Base-by-base conservation (phyloP, 805 yeast species). In the Wickerhamiella parazyma region DNA sequence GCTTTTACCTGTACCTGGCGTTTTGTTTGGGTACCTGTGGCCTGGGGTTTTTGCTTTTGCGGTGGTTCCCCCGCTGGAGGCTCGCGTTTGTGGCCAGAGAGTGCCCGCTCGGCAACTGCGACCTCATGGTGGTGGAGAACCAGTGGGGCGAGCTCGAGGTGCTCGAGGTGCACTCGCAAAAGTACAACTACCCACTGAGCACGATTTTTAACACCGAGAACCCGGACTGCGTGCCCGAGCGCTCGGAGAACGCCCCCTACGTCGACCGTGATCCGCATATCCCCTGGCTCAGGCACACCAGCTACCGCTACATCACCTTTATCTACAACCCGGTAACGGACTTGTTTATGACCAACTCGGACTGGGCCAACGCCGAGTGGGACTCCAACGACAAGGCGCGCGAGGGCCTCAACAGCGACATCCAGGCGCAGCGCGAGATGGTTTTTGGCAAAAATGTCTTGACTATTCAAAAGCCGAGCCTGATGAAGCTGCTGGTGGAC, bases 71-170 rank as follows among this genome's bases (percentile, higher is more conserved):
- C 0, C 67, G 76, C 37, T 76, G 75, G 57, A 68, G 82, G 49
- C 73, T 91, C 41, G 66, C 68, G 22, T 42, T 49, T 37, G 19
- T 47, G 4, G 54, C 55, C 6, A 22, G 36, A 6, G 50, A 45
- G 12, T 68, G 73, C 3, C 80, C 93, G 0, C 65, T 91, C 48
- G 95, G 85, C 1, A 71, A 72, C 48, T 80, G 95, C 25, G 94
- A 86, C 54, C 84, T 95, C 91, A 80, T 87, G 12, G 94, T 86
- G 14, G 70, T 91, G 19, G 99, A 91, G 62, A 93, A 85, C 52
- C 96, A 87, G 58, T 80, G 75, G 67, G 97, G 96, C 16, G 94
- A 85, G 53, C 69, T 91, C 48, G 69, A 72, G 29, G 71, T 79
- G 16, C 70, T 75, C 3, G 59, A 64, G 2, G 75, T 91, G 11